Evolutionary conservation across 768 basidiomycete species (phyloP).

Genomic region (Terana coerulea): DNA sequence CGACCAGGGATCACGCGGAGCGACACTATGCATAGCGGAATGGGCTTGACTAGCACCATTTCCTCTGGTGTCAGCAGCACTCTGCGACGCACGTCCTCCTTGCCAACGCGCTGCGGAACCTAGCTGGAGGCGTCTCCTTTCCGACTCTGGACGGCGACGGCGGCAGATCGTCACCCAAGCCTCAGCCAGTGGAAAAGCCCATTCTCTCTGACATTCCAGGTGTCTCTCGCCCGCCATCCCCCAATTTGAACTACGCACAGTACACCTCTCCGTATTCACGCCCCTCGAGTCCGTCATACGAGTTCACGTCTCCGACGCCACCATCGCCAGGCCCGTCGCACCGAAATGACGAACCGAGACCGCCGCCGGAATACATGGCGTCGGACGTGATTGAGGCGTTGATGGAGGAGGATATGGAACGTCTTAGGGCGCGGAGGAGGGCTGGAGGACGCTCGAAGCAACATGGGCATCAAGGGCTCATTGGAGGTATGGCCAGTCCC

Average conservation of each 20-base stretch:
- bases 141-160: constrained; percentile 53
- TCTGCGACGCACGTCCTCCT: constrained; percentile 74
- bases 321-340: constrained; percentile 28
- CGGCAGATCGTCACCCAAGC: constrained; percentile 33
- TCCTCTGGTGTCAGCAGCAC: constrained; percentile 64
- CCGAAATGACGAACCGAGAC: constrained; percentile 25
- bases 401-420: constrained; percentile 94
- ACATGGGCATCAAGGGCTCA: constrained; percentile 32
- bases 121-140: constrained; percentile 71
- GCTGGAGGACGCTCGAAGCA: constrained; percentile 27
- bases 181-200: constrained; percentile 20
- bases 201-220: constrained; percentile 23
- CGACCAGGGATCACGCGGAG: constrained; percentile 52
- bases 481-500: constrained; percentile 56
- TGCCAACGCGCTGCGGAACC: constrained; percentile 66
- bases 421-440: constrained; percentile 67
- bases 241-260: constrained; percentile 72
- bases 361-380: constrained; percentile 54
- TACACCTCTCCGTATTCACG: constrained; percentile 75
- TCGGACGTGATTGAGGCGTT: constrained; percentile 84
- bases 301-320: constrained; percentile 16
- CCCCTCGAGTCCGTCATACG: constrained; percentile 38
- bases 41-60: constrained; percentile 47
- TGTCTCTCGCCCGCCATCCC: constrained; percentile 72
- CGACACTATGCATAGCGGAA: constrained; percentile 48